Percentiles rank a stretch among this genome's conserved stretches.
Conservation (phyloP, 176 grass and related monocot genomes). For the Eremochloa ophiuroides region DNA sequence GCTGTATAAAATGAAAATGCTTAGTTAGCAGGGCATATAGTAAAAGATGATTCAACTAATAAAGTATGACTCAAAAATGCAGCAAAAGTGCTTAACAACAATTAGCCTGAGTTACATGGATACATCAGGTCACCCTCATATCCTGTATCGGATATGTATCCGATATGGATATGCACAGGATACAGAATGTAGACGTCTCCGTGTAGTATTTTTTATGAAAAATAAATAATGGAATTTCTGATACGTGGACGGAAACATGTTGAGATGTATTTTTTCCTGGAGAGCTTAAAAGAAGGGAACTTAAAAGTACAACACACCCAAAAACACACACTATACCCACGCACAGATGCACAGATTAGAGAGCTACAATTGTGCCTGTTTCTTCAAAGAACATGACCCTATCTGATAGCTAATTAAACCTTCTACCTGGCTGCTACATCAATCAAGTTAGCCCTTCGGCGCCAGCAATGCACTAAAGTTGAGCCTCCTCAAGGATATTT, state of each 20-base stretch:
- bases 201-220: not conserved
- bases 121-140: not conserved
- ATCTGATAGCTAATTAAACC: not conserved
- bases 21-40: slow-evolving; percentile 26
- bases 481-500: not conserved
- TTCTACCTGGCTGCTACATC: not conserved
- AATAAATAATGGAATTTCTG: not conserved
- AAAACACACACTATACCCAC: not conserved
- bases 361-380: too few species aligned
- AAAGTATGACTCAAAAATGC: not conserved
- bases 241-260: not conserved
- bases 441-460: not conserved
- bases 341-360: not conserved
- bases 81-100: not conserved
- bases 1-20: slow-evolving; percentile 45
- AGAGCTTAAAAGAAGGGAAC: not conserved
- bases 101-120: not conserved
- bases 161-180: not conserved
- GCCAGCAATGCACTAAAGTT: not conserved
- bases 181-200: not conserved
- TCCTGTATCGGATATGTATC: not conserved
- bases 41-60: slow-evolving; percentile 12
- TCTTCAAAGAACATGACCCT: not conserved
- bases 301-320: not conserved
- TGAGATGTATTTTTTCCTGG: not conserved